phyloP scores from a whole-genome alignment of 2,329 filamentous ascomycete species.

The Talaromyces sp. region DNA sequence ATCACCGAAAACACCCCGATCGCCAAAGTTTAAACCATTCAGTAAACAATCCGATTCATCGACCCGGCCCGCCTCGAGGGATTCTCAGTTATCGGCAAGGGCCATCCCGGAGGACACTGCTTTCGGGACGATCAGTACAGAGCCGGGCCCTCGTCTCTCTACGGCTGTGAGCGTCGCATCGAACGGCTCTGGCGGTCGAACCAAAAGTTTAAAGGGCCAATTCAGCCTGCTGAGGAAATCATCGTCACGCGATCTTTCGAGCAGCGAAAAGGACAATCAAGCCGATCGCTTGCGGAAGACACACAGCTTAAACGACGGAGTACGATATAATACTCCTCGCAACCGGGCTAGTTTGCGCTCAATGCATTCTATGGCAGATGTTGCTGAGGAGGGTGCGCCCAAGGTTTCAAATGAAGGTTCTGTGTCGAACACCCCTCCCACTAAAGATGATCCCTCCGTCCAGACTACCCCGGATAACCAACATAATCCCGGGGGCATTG shows the following conservation, averaged over 20 bases:
- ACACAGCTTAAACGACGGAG: conserved; percentile 37
- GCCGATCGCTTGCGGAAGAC: conserved; percentile 38
- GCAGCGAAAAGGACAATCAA: conserved; percentile 38
- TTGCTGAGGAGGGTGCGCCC: conserved; percentile 41
- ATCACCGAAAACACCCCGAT: conserved; percentile 60
- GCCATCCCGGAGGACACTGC: conserved; percentile 35
- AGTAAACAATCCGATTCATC: conserved; percentile 44
- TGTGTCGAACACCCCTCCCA: conserved; percentile 25
- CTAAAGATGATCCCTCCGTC: conserved; percentile 40
- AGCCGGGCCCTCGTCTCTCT: conserved; percentile 43
- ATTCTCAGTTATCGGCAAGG: conserved; percentile 41
- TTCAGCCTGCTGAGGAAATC: conserved; percentile 38
- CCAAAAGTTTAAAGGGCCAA: conserved; percentile 40
- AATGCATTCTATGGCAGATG: conserved; percentile 45
- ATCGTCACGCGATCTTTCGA: conserved; percentile 39
- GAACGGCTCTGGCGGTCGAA: conserved; percentile 40
- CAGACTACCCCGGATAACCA: conserved; percentile 30
- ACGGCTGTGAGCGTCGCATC: conserved; percentile 44
- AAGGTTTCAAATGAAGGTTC: conserved; percentile 23
- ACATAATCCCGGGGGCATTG: conserved; percentile 40
- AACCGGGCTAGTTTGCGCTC: conserved; percentile 44
- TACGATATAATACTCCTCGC: conserved; percentile 37
- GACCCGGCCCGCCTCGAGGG: conserved; percentile 38
- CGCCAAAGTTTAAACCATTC: conserved; percentile 49
- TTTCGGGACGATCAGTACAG: conserved; percentile 45